Base-by-base conservation (phyloP, 768 basidiomycete genomes). In the Russula virescens region DNA sequence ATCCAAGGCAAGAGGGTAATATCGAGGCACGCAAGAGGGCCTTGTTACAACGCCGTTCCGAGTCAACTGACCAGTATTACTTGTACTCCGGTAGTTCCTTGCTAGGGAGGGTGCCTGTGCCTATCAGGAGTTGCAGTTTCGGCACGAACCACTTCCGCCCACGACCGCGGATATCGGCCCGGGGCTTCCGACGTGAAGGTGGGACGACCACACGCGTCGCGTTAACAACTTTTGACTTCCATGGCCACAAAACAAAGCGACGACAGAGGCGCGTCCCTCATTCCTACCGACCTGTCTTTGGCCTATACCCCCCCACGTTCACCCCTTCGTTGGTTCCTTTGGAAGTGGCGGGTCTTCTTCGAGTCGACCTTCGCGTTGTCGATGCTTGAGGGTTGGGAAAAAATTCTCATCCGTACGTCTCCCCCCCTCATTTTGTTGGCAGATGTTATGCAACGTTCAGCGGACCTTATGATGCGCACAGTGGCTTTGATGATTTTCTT, bases 301-400 rank as follows among this genome's bases (percentile, higher is more conserved):
- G 26, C 35, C 47, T 73, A 72, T 62, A 69, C 64, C 31, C 68
- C 73, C 19, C 72, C 73, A 7, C 65, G 58, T 21, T 66, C 58
- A 59, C 16, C 61, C 7, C 9, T 69, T 47, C 69, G 66, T 11
- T 65, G 63, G 25, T 69, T 69, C 65, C 58, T 85, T 52, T 85
- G 85, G 84, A 78, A 77, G 16, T 75, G 77, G 71, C 76, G 82
- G 63, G 71, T 86, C 55, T 77, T 81, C 75, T 71, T 88, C 38
- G 85, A 86, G 70, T 74, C 79, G 2, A 85, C 84, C 0, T 82
- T 84, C 63, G 86, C 77, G 7, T 73, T 87, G 45, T 77, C 79
- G 31, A 78, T 87, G 68, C 72, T 87, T 61, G 85, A 89, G 70
- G 79, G 82, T 61, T 87, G 86, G 87, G 88, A 88, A 77, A 84